Base-by-base conservation (phyloP, 257 asterid genomes). In the Ophiorrhiza pumila region DNA sequence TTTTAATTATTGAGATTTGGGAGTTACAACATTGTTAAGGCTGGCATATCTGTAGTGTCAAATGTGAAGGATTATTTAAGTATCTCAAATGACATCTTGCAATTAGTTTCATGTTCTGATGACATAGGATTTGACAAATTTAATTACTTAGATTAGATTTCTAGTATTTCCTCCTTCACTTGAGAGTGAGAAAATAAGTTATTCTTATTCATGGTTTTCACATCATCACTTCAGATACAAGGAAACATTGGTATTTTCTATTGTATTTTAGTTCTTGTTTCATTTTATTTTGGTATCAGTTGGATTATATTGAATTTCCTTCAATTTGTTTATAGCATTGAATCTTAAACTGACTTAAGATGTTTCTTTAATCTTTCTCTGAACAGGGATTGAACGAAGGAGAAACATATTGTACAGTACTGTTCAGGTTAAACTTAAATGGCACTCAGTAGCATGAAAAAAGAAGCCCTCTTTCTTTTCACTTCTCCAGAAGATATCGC, bases 281-380 rank as follows among this genome's bases (percentile, higher is more conserved):
- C 50, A 45, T 45, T 45, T 45, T 45, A 14, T 45, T 45, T 45
- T 45, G 50, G 50, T 10, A 0, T 10, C 27, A 18, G 25, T 20
- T 50, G 25, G 31, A 22, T n/a, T 22, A 1, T 53, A 5, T n/a
- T 23, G 6, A 52, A 52, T 18, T 53, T 53, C 32, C 31, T 8
- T 53, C 7, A 7, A 10, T 58, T 39, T 15, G 12, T 6, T 34
- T 14, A 1, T 32, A 20, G 61, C 46, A 34, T 50, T 47, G 60
- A 29, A 25, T 45, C 41, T 68, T 35, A 22, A 13, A 53, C 65
- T 53, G 46, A 69, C 31, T 11, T 50, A 13, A 22, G 35, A n/a
- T 70, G 65, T 39, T 53, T 68, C 22, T 55, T 27, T 18, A 31
- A 69, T 17, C 18, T 23, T 56, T 71, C 17, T 41, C 69, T 56